Conservation (phyloP, 495 filamentous ascomycete genomes). For the Pyrenopolyporus hunteri region DNA sequence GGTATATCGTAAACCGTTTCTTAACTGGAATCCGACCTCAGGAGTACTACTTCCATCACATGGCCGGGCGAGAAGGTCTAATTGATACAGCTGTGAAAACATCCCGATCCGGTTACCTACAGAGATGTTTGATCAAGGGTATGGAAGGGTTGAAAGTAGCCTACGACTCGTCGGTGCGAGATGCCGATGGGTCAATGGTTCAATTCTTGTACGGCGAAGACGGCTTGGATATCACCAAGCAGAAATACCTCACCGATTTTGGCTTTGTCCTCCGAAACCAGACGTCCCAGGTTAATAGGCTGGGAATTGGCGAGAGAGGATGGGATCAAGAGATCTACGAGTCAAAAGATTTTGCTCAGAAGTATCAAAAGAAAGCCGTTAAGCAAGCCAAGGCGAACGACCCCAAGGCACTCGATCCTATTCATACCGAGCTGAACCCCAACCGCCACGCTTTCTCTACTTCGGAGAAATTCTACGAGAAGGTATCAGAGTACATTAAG, state of each 20-base stretch:
- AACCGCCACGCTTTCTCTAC: conserved; percentile 80
- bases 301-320: conserved; percentile 45
- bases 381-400: conserved; percentile 74
- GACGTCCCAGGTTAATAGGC: conserved; percentile 52
- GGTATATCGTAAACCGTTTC: conserved; percentile 94
- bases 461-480: conserved; percentile 80
- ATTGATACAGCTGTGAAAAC: conserved; percentile 99
- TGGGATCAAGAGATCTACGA: conserved; percentile 56
- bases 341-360: conserved; percentile 67
- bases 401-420: conserved; percentile 75
- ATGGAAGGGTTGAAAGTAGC: conserved; percentile 94
- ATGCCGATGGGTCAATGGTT: conserved; percentile 89
- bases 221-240: conserved; percentile 90
- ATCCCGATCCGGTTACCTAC: conserved; percentile 92
- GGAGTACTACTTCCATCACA: conserved; percentile 99
- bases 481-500: conserved; percentile 70
- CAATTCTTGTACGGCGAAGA: conserved; percentile 99
- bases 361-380: conserved; percentile 77
- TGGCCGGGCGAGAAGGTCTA: conserved; percentile 97
- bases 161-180: conserved; percentile 92
- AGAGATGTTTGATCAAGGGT: conserved; percentile 97
- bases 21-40: conserved; percentile 97
- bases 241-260: conserved; percentile 89
- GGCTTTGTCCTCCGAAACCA: conserved; percentile 86
- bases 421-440: conserved; percentile 73